A percentile compares a stretch with the other conserved stretches of the same genome.
Conservation (phyloP, 345 rosid genomes). For the Erucastrum elatum region DNA sequence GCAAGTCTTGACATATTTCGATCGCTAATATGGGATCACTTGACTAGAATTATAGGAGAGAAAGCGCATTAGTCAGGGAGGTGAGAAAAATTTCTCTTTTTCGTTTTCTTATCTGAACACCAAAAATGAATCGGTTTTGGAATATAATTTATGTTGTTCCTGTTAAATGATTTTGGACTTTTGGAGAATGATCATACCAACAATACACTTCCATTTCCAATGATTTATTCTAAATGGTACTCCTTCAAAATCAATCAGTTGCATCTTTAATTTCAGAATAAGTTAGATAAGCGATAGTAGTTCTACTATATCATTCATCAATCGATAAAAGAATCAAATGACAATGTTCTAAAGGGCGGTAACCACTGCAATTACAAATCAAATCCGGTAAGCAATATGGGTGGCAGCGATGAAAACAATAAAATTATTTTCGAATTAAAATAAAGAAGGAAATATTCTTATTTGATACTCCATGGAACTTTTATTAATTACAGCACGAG, state of each 20-base stretch:
- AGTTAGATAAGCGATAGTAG: neutral
- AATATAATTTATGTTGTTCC: too few relatives aligned
- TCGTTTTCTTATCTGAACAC: too few relatives aligned
- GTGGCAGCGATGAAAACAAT: conserved; percentile 28
- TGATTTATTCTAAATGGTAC: neutral
- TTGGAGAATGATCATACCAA: too few relatives aligned
- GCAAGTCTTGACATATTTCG: neutral
- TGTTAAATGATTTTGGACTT: too few relatives aligned
- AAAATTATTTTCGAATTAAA: neutral
- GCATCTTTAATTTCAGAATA: neutral
- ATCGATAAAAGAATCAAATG: neutral
- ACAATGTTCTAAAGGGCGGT: neutral
- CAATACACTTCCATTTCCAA: neutral
- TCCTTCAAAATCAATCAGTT: neutral
- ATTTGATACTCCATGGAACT: conserved; percentile 14
- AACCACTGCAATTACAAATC: neutral
- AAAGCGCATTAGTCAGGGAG: neutral
- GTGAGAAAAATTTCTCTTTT: neutral
- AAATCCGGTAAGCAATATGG: neutral
- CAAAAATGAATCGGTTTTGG: too few relatives aligned
- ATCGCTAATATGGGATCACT: neutral
- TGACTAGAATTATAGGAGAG: neutral
- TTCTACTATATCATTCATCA: neutral
- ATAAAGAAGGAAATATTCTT: conserved; percentile 10
- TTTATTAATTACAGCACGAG: conserved; percentile 33